Evolutionary conservation across 331 rosid genomes (phyloP), one percentile per base, ranked within the genome.

Genomic region (Acacia pycnantha): DNA sequence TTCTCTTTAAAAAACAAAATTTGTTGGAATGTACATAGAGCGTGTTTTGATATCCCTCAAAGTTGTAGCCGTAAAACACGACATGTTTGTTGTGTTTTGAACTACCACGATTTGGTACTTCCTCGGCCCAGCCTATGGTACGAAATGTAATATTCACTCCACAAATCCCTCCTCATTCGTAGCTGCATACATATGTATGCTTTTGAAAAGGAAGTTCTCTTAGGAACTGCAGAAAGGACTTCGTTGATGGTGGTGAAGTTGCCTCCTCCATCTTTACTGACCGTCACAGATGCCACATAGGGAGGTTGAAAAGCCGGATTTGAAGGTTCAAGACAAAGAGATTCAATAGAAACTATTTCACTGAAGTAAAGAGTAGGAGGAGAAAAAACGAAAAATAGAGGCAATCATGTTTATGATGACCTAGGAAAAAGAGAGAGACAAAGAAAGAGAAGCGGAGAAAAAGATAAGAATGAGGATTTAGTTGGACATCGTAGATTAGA

Each of bases 31-130:
- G 94, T 0, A 89, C 48, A 43, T 88, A 92, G 4, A 88, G 81
- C 0, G 94, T 92, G 84, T 92, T 92, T 75, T 92, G 94, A 88
- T 88, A 90, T 0, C 82, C 97, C 64, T 92, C 97, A 53, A 92
- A 88, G 68, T 92, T 90, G 84, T 94, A 89, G 10, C 90, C 83
- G 5, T 35, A 35, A 35, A 62, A 35, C 7, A 35, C 2, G 15
- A 22, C 29, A 22, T 1, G 0, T 58, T 11, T 10, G 31, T 14
- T 8, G 5, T 0, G 14, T 24, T 56, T 11, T 0, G 1, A 1
- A 22, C 10, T 22, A 15, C 31, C 1, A 22, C 31, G 0, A 6
- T 29, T 22, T 58, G 65, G 65, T 58, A 29, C 4, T 58, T 58
- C 5, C 11, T 13, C 1, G 15, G 15, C 29, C 65, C 31, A 11